phyloP scores from a whole-genome alignment of 768 basidiomycete species.

The Suillus subluteus region DNA sequence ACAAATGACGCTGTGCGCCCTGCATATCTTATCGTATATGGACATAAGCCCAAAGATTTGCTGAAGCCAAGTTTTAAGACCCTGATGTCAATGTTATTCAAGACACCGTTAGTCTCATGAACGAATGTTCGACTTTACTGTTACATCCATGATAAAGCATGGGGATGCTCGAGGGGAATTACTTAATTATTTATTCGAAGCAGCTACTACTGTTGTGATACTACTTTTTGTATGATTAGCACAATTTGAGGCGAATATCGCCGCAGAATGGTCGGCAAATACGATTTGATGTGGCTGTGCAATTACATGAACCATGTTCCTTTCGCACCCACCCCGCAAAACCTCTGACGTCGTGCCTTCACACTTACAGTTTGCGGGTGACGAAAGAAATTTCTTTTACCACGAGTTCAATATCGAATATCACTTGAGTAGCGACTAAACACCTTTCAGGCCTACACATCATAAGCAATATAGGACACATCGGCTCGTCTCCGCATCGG shows the following conservation, averaged over 20 bases:
- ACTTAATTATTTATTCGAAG: slow-evolving; percentile 19
- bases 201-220: slow-evolving; percentile 13
- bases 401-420: neutral
- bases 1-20: slow-evolving; percentile 68
- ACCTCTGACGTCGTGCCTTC: neutral
- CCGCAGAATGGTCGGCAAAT: neutral
- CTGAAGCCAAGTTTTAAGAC: slow-evolving; percentile 26
- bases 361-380: neutral
- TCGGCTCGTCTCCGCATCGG: neutral
- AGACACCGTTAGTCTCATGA: slow-evolving; percentile 35
- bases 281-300: neutral
- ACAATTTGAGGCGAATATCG: neutral
- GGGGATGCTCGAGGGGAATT: slow-evolving; percentile 8
- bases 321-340: neutral
- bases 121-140: neutral
- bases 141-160: neutral
- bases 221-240: neutral
- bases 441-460: neutral
- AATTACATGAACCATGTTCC: neutral
- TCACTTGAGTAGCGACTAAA: neutral
- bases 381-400: neutral
- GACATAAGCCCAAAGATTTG: slow-evolving; percentile 28
- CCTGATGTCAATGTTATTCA: slow-evolving; percentile 32
- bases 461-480: neutral
- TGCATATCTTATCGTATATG: slow-evolving; percentile 68